Evolutionary conservation across 2,329 filamentous ascomycete genomes (phyloP), one percentile per base, ranked within the genome.

Genomic region (Lachnellula willkommii): DNA sequence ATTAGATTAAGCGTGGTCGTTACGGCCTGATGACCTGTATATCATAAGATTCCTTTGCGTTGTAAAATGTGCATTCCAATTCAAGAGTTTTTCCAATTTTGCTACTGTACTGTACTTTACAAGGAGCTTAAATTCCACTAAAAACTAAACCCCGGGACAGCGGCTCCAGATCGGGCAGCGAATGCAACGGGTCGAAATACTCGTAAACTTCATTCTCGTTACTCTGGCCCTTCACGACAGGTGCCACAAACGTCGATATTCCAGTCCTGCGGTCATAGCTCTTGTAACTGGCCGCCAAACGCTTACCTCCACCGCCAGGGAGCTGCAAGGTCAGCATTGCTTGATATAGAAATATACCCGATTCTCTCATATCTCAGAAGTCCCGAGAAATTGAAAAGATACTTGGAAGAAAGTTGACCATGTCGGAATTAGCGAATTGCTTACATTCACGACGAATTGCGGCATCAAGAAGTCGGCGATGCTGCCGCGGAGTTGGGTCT

Each of bases 381-480:
- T 9, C 28, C 28, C 28, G 28, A 28, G 28, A 28, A 2, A 3
- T 28, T 8, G 8, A 9, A 28, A 28, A 28, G 28, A 28, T 28
- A 28, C 26, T 28, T 7, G 8, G 22, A 24, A 3, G 22, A 24
- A 24, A 24, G 22, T 24, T 24, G 22, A 24, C 22, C 22, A 22
- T 24, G 22, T 24, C 1, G 22, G 22, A 24, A 24, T 24, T 7
- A 2, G 7, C 7, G 26, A 28, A 28, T 8, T 9, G 28, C 28
- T 28, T 28, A 28, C 28, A 65, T 87, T 82, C 20, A 85, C 79
- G 5, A 86, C 77, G 62, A 85, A 86, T 17, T 78, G 74, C 0
- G 84, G 83, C 72, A 77, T 84, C 72, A 79, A 76, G 68, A 84
- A 86, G 1, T 83, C 83, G 0, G 81, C 82, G 46, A 85, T 79